Conservation (phyloP, 805 yeast species). For the Myxozyma sirexii region DNA sequence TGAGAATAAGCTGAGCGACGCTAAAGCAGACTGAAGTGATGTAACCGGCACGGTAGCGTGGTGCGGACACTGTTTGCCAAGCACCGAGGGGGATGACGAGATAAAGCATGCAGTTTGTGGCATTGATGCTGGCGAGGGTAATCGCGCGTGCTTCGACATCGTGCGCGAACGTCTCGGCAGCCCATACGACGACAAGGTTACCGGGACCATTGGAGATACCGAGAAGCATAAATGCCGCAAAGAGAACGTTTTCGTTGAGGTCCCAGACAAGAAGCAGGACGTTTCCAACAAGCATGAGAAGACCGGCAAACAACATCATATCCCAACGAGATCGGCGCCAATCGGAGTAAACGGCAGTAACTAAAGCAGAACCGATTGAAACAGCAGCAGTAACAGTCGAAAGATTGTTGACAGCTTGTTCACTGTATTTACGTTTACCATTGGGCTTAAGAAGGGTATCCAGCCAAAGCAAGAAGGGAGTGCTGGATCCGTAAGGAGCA, state of each 20-base stretch:
- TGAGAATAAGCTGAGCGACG: slow-evolving; percentile 28
- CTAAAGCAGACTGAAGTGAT: slow-evolving; percentile 36
- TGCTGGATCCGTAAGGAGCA: slow-evolving; percentile 50
- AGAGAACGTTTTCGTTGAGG: slow-evolving; percentile 55
- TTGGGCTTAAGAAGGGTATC: slow-evolving; percentile 46
- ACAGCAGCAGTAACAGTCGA: slow-evolving; percentile 61
- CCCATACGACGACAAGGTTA: slow-evolving; percentile 61
- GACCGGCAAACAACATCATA: slow-evolving; percentile 56
- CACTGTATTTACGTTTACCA: slow-evolving; percentile 42
- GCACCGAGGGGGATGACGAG: slow-evolving; percentile 56
- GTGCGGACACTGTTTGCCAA: slow-evolving; percentile 44
- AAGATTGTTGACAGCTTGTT: slow-evolving; percentile 53
- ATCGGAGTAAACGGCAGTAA: slow-evolving; percentile 48
- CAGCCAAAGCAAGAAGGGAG: slow-evolving; percentile 66
- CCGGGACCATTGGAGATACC: slow-evolving; percentile 66
- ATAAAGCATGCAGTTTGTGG: slow-evolving; percentile 56
- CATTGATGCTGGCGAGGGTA: slow-evolving; percentile 55
- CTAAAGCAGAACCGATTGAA: slow-evolving; percentile 50
- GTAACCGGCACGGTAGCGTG: slow-evolving; percentile 40
- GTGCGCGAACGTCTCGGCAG: slow-evolving; percentile 58
- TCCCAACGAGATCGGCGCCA: slow-evolving; percentile 56
- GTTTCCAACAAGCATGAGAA: slow-evolving; percentile 56
- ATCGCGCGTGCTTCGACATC: slow-evolving; percentile 58
- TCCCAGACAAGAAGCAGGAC: slow-evolving; percentile 58
- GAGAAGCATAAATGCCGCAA: slow-evolving; percentile 62